Conservation (phyloP, 495 filamentous ascomycete species). For the Hypoxylon cercidicola region DNA sequence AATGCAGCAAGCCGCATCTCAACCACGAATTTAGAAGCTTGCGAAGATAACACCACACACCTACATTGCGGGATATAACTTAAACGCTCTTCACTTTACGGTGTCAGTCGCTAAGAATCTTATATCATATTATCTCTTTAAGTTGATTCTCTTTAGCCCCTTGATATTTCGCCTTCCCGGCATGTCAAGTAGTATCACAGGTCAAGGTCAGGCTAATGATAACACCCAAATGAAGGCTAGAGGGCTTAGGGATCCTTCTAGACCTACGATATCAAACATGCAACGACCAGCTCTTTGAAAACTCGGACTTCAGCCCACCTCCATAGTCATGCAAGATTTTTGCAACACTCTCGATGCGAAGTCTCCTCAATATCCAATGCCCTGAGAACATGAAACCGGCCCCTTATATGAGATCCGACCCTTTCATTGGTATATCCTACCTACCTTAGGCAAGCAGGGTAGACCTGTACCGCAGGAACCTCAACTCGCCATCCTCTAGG, state of each 20-base stretch:
- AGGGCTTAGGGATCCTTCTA: neutral
- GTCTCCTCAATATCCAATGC: neutral
- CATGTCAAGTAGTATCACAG: neutral
- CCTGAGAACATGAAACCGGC: no score
- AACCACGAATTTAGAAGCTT: neutral
- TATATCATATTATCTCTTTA: neutral
- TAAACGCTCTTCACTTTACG: neutral
- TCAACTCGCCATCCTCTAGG: slow-evolving; percentile 5
- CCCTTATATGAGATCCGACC: neutral
- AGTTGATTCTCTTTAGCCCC: neutral
- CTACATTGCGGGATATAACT: slow-evolving; percentile 8
- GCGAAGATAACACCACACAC: neutral
- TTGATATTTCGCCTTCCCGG: neutral
- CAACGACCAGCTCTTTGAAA: neutral
- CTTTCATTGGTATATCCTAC: slow-evolving; percentile 2
- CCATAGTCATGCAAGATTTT: neutral
- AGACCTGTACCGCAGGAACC: neutral
- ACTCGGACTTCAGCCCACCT: neutral
- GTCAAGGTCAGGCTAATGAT: neutral
- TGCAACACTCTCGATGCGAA: slow-evolving; percentile 5
- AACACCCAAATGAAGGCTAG: neutral
- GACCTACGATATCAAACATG: slow-evolving; percentile 2
- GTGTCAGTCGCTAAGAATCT: no score
- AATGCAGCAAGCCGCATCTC: slow-evolving; percentile 2
- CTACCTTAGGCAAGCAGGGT: neutral